Base-by-base conservation (phyloP, 306 rosid species). In the Pyrus bretschneideri region DNA sequence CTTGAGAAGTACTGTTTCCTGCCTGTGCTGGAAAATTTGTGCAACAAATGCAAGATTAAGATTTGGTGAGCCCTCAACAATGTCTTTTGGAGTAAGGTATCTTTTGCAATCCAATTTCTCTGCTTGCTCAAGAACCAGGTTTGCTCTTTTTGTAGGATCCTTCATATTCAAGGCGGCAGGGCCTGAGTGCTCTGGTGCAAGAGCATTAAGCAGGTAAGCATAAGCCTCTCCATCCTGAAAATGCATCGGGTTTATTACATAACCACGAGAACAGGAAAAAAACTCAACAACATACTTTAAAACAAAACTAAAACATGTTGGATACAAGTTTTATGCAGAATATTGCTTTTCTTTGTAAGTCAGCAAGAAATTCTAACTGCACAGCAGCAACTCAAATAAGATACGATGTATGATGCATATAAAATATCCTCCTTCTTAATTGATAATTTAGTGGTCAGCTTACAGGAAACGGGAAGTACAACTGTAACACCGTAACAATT, bases 41-140 rank as follows among this genome's bases (percentile, higher is more conserved):
- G 99, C 99, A 82, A 96, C 99, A 86, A 96, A 96, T 72, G 99
- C 99, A 85, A 96, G 99, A 87, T 96, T 96, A 67, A 96, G 98
- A 87, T 96, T 96, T 64, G 99, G 96, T 15, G 98, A 96, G 74
- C 99, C 99, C 83, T 96, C 98, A 64, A 85, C 86, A 67, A 96
- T 96, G 86, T 96, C 98, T 84, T 87, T 96, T 25, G 99, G 86
- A 77, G 99, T 91, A 62, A 96, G 92, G 83, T 89, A 92, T 86
- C 91, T 86, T 86, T 96, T 91, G 92, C 99, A 96, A 58, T 92
- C 97, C 80, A 96, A 85, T 82, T 82, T 92, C 84, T 87, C 99
- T 45, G 99, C 99, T 82, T 86, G 98, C 83, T 91, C 97, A 80
- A 96, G 98, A 89, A 96, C 85, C 93, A 89, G 78, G 70, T 81